Evolutionary conservation across 768 basidiomycete genomes (phyloP).

Genomic region (Trichaptum fuscoviolaceum): DNA sequence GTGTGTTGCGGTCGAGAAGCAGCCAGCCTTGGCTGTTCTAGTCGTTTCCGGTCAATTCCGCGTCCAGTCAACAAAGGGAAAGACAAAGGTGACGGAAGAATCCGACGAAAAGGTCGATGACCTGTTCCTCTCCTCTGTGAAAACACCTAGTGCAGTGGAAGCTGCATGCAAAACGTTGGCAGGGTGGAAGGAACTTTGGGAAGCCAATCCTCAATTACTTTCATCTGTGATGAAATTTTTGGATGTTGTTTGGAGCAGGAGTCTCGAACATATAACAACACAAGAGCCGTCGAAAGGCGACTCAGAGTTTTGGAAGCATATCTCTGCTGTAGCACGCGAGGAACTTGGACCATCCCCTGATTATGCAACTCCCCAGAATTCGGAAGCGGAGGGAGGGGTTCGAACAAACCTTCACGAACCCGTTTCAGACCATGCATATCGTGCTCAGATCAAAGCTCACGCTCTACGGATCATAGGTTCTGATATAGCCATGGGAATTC

Average conservation of each 20-base stretch:
- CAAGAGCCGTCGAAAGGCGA: conserved; percentile 55
- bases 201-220: conserved; percentile 69
- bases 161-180: conserved; percentile 62
- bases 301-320: conserved; percentile 62
- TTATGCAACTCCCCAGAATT: conserved; percentile 48
- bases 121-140: conserved; percentile 14
- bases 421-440: conserved; percentile 61
- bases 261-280: conserved; percentile 59
- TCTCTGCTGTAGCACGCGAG: conserved; percentile 56
- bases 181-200: conserved; percentile 73
- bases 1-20: conserved; percentile 72
- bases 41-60: conserved; percentile 73
- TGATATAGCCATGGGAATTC: conserved; percentile 63
- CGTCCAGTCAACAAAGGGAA: conserved; percentile 39
- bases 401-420: conserved; percentile 56
- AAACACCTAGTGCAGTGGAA: conserved; percentile 53
- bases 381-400: conserved; percentile 41
- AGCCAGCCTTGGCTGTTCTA: conserved; percentile 78
- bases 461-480: conserved; percentile 70
- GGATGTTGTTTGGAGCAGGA: conserved; percentile 75
- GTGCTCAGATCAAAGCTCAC: conserved; percentile 65
- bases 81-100: conserved; percentile 29
- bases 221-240: conserved; percentile 72
- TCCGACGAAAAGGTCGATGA: neutral
- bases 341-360: conserved; percentile 75